Conservation (phyloP, 805 yeast genomes). For the Saccharomycopsis olivae region DNA sequence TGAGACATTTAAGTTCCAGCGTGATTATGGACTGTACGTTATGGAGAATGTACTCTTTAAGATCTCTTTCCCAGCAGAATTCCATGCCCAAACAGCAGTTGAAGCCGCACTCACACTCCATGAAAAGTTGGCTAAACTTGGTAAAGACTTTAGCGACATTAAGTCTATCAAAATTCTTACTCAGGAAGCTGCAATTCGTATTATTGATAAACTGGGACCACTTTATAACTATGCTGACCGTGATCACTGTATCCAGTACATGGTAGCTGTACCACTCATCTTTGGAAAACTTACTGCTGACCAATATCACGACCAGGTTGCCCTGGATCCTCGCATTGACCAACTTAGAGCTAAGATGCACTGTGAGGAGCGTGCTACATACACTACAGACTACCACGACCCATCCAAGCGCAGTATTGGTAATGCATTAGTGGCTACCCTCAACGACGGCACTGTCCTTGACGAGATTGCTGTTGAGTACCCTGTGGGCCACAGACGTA, state of each 20-base stretch:
- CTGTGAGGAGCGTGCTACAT: slow-evolving; percentile 39
- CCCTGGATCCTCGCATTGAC: slow-evolving; percentile 43
- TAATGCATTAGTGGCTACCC: slow-evolving; percentile 39
- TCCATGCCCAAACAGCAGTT: slow-evolving; percentile 56
- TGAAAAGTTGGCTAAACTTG: slow-evolving; percentile 26
- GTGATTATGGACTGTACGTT: slow-evolving; percentile 44
- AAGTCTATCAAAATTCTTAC: slow-evolving; percentile 40
- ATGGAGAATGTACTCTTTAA: slow-evolving; percentile 55
- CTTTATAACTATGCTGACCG: slow-evolving; percentile 54
- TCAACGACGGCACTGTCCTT: slow-evolving; percentile 42
- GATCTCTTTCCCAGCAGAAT: slow-evolving; percentile 56
- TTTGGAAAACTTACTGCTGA: slow-evolving; percentile 48
- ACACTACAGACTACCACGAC: slow-evolving; percentile 42
- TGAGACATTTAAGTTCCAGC: slow-evolving; percentile 41
- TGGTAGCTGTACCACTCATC: slow-evolving; percentile 48
- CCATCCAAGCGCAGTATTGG: slow-evolving; percentile 50
- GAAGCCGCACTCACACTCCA: slow-evolving; percentile 44
- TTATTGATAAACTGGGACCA: slow-evolving; percentile 51
- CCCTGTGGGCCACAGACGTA: slow-evolving; percentile 48
- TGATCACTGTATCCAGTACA: slow-evolving; percentile 56
- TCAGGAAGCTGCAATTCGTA: slow-evolving; percentile 51
- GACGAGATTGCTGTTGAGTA: slow-evolving; percentile 44
- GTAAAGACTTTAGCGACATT: slow-evolving; percentile 39
- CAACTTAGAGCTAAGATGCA: slow-evolving; percentile 42
- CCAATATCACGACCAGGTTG: slow-evolving; percentile 42